A percentile compares a stretch with the other conserved stretches of the same genome.
Evolutionary conservation across 257 asterid species (phyloP).

Genomic region (Cordia subcordata): DNA sequence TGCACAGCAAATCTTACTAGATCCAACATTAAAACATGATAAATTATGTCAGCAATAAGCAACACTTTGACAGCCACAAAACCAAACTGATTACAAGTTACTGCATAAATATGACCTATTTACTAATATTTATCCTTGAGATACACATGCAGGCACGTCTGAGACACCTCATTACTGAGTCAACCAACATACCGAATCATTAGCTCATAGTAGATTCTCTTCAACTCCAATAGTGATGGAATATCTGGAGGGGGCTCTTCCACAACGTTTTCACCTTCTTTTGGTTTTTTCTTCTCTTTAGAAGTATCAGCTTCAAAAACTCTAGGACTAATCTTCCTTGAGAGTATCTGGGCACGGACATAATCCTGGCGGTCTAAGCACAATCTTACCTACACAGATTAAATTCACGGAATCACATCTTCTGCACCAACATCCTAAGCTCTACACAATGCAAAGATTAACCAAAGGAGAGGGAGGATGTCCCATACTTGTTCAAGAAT

Average conservation of each 20-base stretch:
- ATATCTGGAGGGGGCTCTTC: conserved; percentile 95
- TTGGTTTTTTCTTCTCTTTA: conserved; percentile 82
- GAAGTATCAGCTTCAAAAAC: conserved; percentile 88
- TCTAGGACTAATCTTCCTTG: conserved; percentile 90
- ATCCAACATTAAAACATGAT: no score
- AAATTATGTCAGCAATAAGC: no score
- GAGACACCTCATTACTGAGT: no score
- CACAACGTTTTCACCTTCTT: conserved; percentile 79
- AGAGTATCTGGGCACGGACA: conserved; percentile 96
- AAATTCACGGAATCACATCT: conserved; percentile 11
- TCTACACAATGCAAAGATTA: conserved; percentile 6
- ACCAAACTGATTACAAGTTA: no score
- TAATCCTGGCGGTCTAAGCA: conserved; percentile 92
- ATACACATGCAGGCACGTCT: not conserved
- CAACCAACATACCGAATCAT: conserved; percentile 66
- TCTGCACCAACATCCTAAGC: conserved; percentile 1
- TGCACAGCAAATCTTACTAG: no score
- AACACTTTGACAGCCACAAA: no score
- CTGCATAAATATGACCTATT: no score
- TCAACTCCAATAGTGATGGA: conserved; percentile 82
- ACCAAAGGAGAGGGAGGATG: conserved; percentile 8
- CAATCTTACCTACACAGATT: conserved; percentile 69
- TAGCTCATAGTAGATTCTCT: conserved; percentile 83
- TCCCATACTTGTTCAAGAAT: conserved; percentile 86
- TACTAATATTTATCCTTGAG: not conserved